phyloP scores from a whole-genome alignment of 2,329 filamentous ascomycete species.

The Nothophaeocryptopus gaeumannii region DNA sequence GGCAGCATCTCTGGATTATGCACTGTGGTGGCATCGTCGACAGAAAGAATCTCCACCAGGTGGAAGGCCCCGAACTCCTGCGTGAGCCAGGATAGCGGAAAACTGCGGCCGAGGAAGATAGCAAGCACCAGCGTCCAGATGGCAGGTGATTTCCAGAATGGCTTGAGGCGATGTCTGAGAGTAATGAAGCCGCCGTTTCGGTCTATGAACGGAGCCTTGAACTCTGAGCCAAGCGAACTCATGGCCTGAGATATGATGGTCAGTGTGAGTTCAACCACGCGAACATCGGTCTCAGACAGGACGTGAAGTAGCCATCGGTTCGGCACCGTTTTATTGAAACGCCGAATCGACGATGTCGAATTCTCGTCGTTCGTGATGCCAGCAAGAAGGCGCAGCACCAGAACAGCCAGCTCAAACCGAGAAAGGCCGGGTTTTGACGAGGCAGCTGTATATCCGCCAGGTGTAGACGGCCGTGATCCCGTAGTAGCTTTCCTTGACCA shows the following conservation, averaged over 20 bases:
- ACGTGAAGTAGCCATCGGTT: conserved; percentile 80
- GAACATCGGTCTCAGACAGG: conserved; percentile 78
- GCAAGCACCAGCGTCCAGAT: conserved; percentile 88
- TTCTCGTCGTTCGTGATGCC: conserved; percentile 28
- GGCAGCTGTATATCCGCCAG: conserved; percentile 19
- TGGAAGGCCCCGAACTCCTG: conserved; percentile 70
- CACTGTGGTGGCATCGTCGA: conserved; percentile 60
- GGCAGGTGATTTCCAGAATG: conserved; percentile 83
- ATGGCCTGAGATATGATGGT: conserved; percentile 82
- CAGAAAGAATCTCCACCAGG: conserved; percentile 68
- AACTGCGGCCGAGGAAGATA: conserved; percentile 80
- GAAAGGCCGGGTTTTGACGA: conserved; percentile 17
- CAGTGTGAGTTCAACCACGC: conserved; percentile 74
- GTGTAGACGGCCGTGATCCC: conserved; percentile 27
- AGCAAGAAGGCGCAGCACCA: conserved; percentile 28
- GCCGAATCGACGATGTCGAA: conserved; percentile 40
- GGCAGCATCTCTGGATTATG: conserved; percentile 74
- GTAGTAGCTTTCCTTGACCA: conserved; percentile 27
- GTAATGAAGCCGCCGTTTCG: conserved; percentile 87
- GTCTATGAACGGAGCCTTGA: conserved; percentile 78
- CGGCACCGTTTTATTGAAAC: conserved; percentile 90
- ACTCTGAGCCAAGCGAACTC: conserved; percentile 74
- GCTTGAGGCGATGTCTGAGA: conserved; percentile 74
- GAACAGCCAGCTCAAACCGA: conserved; percentile 31
- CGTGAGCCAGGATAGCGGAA: conserved; percentile 68